Conservation (phyloP, 2,329 filamentous ascomycete genomes). For the Phaeosphaeriaceae sp. region DNA sequence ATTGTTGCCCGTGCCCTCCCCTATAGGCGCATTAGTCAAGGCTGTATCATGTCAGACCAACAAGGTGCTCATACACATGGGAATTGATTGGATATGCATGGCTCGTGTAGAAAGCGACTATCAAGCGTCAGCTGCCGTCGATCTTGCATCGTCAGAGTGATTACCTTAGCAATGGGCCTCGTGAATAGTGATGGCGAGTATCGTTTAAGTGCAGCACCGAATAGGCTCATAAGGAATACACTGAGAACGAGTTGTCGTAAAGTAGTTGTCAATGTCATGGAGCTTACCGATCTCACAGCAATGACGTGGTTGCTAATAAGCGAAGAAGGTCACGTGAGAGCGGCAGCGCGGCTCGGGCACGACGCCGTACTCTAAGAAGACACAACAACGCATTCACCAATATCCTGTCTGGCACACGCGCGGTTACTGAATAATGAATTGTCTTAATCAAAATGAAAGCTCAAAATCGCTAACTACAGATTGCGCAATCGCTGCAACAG, state of each 20-base stretch:
- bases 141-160: not conserved
- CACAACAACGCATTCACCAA: not conserved
- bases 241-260: slow-evolving; percentile 50
- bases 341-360: not conserved
- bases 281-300: slow-evolving; percentile 42
- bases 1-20: slow-evolving; percentile 80
- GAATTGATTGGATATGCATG: slow-evolving; percentile 89
- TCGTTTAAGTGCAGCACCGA: slow-evolving; percentile 35
- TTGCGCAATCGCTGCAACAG: not conserved
- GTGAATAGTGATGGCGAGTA: slow-evolving; percentile 26
- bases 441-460: not conserved
- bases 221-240: slow-evolving; percentile 44
- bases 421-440: not conserved
- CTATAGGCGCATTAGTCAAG: slow-evolving; percentile 51
- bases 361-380: not conserved
- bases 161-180: slow-evolving; percentile 29
- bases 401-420: not conserved
- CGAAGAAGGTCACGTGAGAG: slow-evolving; percentile 12
- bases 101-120: slow-evolving; percentile 51
- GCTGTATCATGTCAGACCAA: slow-evolving; percentile 3
- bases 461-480: not conserved
- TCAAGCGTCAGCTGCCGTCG: slow-evolving; percentile 25
- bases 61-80: slow-evolving; percentile 72
- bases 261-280: slow-evolving; percentile 55
- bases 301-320: slow-evolving; percentile 35